Evolutionary conservation across 768 basidiomycete species (phyloP).

Genomic region (Peribolospora baueri): DNA sequence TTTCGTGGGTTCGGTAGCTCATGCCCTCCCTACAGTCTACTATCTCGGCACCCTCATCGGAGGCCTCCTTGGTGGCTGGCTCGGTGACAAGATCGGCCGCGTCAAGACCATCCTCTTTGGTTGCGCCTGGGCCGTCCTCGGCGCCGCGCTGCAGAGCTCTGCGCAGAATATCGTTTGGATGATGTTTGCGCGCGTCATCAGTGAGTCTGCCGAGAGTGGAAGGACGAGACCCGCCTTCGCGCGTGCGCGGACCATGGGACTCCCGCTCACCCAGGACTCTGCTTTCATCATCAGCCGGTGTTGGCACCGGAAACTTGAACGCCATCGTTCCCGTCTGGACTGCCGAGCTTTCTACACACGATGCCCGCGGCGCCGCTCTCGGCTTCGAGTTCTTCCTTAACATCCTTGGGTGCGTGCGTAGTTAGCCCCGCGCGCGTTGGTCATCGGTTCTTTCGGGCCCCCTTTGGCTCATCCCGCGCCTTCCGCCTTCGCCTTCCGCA

Average conservation of each 20-base stretch:
- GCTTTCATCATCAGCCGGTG: background rate
- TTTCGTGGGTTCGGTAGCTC: conserved; percentile 11
- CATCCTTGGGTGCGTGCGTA: conserved; percentile 4
- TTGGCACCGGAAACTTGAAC: conserved; percentile 13
- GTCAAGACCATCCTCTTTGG: conserved; percentile 10
- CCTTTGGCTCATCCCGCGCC: background rate
- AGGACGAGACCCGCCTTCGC: too few relatives aligned
- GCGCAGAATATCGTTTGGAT: conserved; percentile 12
- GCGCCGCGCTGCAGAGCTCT: conserved; percentile 11
- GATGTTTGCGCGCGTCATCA: conserved; percentile 12
- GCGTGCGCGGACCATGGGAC: too few relatives aligned
- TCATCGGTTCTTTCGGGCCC: background rate
- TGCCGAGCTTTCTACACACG: conserved; percentile 12
- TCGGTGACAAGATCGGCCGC: conserved; percentile 13
- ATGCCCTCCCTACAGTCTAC: conserved; percentile 2
- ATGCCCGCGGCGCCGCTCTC: conserved; percentile 11
- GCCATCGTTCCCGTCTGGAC: conserved; percentile 15
- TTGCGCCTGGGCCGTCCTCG: conserved; percentile 9
- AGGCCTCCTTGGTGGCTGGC: conserved; percentile 9
- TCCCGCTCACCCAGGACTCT: too few relatives aligned
- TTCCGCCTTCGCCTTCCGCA: conserved; percentile 11
- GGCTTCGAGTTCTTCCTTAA: conserved; percentile 12
- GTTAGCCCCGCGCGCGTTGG: background rate
- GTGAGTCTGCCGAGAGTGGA: conserved; percentile 5
- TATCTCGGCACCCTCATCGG: conserved; percentile 13